A percentile compares a stretch with the other conserved stretches of the same genome.
Evolutionary conservation across 176 grass and related monocot genomes (phyloP).

Genomic region (Oryza meridionalis): DNA sequence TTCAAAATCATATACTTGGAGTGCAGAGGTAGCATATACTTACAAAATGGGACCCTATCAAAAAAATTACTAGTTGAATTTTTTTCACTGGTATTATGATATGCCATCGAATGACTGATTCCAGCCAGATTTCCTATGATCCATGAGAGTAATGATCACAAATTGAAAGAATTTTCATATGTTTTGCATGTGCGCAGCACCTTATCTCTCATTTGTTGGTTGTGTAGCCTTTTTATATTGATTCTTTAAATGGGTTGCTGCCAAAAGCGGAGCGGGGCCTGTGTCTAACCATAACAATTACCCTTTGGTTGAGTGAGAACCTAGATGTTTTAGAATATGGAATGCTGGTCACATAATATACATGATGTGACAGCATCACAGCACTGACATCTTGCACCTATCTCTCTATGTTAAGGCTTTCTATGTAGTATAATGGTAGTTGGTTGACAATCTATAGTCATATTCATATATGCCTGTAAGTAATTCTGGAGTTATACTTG

Average conservation of each 20-base stretch:
- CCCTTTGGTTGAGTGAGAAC: conserved; percentile 9
- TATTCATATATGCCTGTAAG: conserved; percentile 22
- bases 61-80: conserved; percentile 10
- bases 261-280: neutral
- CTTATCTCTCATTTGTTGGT: conserved; percentile 2
- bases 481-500: conserved; percentile 14
- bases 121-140: conserved; percentile 6
- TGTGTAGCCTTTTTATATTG: conserved; percentile 33
- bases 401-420: neutral
- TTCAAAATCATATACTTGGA: conserved; percentile 16
- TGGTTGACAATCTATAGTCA: conserved; percentile 1
- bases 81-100: conserved; percentile 11
- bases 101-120: conserved; percentile 14
- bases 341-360: conserved; percentile 42
- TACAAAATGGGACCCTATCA: conserved; percentile 11
- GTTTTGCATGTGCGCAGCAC: conserved; percentile 15
- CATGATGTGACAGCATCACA: conserved; percentile 13
- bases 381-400: conserved; percentile 25
- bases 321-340: conserved; percentile 31
- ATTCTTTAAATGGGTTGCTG: conserved; percentile 33
- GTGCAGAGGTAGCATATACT: conserved; percentile 10
- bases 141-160: neutral
- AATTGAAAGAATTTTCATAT: conserved; percentile 4
- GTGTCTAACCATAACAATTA: conserved; percentile 31
- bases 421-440: neutral